Evolutionary conservation across 2,329 filamentous ascomycete species (phyloP), one percentile per base, ranked within the genome.

Genomic region (Dothiorella sarmentorum): DNA sequence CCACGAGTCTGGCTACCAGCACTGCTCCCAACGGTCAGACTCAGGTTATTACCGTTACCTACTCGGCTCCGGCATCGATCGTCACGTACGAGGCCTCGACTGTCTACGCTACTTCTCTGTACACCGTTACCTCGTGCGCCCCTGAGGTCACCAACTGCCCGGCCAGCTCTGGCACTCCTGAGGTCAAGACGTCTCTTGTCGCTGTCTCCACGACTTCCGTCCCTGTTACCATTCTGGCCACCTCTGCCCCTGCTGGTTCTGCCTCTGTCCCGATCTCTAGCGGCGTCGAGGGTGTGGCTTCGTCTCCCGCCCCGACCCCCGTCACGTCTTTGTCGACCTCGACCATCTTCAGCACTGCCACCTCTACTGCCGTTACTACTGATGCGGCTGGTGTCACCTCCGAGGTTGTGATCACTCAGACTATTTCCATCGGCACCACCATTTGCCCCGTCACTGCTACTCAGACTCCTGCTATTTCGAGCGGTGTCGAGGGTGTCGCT

Each of bases 291-390:
- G 45, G 45, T 18, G 18, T 9, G 10, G 20, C 27, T 17, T 31
- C 40, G 17, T 7, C 22, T 17, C 40, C 52, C n/a, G 10, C 35
- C 17, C 42, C 55, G 13, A 20, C 24, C 24, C 20, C 15, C 7
- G 40, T 35, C 9, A 40, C 37, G 11, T 17, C 51, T 75, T 24
- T 79, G 84, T 68, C 81, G 82, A 55, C 51, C 6, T 42, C 51
- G 24, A 55, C 51, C 22, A 24, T 55, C 24, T 40, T 18, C 38
- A 42, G 42, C 35, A 55, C 51, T 9, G 53, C 52, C 6, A 15
- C 33, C 29, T 17, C n/a, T 24, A 56, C 53, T 7, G 24, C 53
- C 7, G 22, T 20, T 5, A 26, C 18, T 22, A 27, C 33, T n/a
- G 43, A 33, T 17, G 31, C 29, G 52, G 22, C 45, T 24, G 62